These are phyloP conservation scores for Plasmodium coatneyi DNA, from an alignment of 169 alveolate species.

Conservation along the genomic window DNA sequence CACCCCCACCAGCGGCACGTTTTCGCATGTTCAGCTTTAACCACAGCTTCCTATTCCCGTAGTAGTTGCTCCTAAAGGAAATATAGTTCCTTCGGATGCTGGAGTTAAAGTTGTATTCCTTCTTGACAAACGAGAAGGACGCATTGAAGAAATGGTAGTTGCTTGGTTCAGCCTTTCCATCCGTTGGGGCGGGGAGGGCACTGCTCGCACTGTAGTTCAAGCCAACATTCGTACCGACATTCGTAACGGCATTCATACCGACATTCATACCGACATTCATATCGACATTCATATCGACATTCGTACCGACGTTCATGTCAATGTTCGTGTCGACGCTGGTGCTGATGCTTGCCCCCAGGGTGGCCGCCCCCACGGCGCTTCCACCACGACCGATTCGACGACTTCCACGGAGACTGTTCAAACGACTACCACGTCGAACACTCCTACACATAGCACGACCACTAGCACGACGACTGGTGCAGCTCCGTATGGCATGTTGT, in stretches of 20 bases:
- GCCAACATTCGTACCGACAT: too few species aligned
- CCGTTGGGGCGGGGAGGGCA: neutral
- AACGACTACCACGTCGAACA: neutral
- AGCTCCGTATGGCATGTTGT: neutral
- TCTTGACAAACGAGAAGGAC: neutral
- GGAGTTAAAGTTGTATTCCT: slow-evolving; percentile 8
- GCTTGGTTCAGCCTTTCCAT: neutral
- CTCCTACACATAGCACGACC: neutral
- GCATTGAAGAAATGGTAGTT: neutral
- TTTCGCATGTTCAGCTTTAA: slow-evolving; percentile 4
- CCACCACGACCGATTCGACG: neutral
- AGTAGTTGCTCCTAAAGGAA: neutral
- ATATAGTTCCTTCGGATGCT: slow-evolving; percentile 29
- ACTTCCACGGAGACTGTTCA: neutral
- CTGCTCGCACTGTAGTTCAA: neutral
- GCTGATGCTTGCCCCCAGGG: neutral
- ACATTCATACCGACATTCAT: too few species aligned
- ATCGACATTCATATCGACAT: too few species aligned
- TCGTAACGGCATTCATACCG: too few species aligned
- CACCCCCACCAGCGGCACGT: neutral
- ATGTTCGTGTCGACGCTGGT: neutral
- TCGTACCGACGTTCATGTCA: too few species aligned
- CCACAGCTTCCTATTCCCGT: slow-evolving; percentile 20
- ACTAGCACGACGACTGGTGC: neutral
- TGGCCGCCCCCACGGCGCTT: neutral